These are phyloP conservation scores for Helotiales sp. DNA, from an alignment of 2,329 filamentous ascomycete genomes.

Conservation along the genomic window DNA sequence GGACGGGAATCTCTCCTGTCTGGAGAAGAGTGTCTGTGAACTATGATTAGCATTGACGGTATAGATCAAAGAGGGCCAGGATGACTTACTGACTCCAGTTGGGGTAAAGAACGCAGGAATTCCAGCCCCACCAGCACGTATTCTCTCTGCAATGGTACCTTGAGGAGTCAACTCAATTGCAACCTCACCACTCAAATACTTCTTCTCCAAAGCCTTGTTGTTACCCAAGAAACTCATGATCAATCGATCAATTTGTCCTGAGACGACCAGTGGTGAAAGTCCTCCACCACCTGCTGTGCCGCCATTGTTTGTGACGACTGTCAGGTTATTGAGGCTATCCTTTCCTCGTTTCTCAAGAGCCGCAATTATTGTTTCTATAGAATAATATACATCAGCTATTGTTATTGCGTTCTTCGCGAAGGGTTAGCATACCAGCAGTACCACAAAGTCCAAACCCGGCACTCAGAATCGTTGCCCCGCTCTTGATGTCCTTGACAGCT, in stretches of 20 bases:
- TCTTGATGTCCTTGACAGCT: conserved; percentile 37
- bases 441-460: conserved; percentile 83
- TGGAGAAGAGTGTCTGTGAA: conserved; percentile 61
- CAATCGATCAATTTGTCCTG: conserved; percentile 70
- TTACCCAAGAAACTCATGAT: conserved; percentile 75
- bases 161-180: conserved; percentile 76
- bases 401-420: neutral
- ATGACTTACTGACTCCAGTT: conserved; percentile 61
- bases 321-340: conserved; percentile 58
- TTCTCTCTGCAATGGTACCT: conserved; percentile 71
- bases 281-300: conserved; percentile 69
- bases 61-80: neutral
- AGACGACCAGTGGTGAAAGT: conserved; percentile 65
- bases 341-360: conserved; percentile 61
- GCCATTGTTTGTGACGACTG: conserved; percentile 80
- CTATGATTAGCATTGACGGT: neutral
- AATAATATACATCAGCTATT: neutral
- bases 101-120: conserved; percentile 82
- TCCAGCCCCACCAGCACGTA: conserved; percentile 71
- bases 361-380: conserved; percentile 67
- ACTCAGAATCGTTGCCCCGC: conserved; percentile 70
- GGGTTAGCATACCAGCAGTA: conserved; percentile 57
- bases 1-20: conserved; percentile 66
- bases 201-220: conserved; percentile 74
- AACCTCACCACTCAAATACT: conserved; percentile 73